Conservation (phyloP, 371 early-diverging fungal genomes). For the Funneliformis caledonium region DNA sequence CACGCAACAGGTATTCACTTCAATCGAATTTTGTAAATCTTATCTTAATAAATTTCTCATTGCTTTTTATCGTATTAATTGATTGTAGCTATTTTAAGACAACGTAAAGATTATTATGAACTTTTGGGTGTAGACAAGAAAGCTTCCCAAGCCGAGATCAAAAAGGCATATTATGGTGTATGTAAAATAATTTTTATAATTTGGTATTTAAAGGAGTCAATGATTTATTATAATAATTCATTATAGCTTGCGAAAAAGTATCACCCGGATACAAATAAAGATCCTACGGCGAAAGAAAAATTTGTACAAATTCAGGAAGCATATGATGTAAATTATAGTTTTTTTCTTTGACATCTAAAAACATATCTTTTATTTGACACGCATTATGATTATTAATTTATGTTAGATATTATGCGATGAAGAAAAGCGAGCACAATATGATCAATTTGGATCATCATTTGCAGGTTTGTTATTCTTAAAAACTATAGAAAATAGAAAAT, state of each 20-base stretch:
- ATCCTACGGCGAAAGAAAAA: conserved; percentile 87
- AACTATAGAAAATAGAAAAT: neutral
- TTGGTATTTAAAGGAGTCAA: neutral
- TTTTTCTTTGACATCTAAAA: neutral
- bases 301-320: conserved; percentile 96
- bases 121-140: conserved; percentile 79
- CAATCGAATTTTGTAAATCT: neutral
- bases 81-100: neutral
- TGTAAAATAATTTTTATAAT: neutral
- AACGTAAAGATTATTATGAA: conserved; percentile 75
- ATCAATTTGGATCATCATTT: conserved; percentile 84
- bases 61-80: neutral
- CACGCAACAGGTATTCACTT: conserved; percentile 9
- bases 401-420: conserved; percentile 87
- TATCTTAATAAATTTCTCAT: neutral
- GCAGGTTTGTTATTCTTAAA: conserved; percentile 45
- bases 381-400: neutral
- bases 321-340: conserved; percentile 68
- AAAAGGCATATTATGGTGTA: conserved; percentile 92
- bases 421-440: conserved; percentile 85
- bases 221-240: conserved; percentile 3
- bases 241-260: conserved; percentile 87
- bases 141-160: conserved; percentile 85
- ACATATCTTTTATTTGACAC: neutral
- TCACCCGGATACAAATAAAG: conserved; percentile 97